Evolutionary conservation across 108 stramenopile species (phyloP), one percentile per base, ranked within the genome.

Genomic region (Stephanodiscus triporus): DNA sequence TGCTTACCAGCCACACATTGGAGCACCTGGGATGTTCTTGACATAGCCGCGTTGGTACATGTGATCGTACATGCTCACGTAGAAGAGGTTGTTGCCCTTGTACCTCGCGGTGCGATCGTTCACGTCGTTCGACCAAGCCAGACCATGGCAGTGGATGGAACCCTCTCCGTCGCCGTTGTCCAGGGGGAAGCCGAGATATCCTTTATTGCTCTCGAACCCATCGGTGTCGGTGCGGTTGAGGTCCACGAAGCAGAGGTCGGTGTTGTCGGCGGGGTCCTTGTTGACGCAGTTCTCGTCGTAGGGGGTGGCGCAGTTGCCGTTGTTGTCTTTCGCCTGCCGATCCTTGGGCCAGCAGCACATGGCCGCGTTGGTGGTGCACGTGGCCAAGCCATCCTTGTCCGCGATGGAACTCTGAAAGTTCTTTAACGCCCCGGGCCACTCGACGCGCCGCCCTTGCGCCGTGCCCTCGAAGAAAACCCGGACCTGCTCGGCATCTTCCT

Each of bases 331-430:
- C 11, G 81, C 76, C 50, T 85, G 85, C 55, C 86, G 81, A 59
- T 85, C 86, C 38, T 76, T 82, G 59, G 64, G 61, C 81, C 81
- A 87, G 77, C 86, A 86, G 54, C 85, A 86, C 69, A 81, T 72
- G 63, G 69, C 72, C 36, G 84, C 80, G 27, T 84, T 77, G 32
- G 66, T 55, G 70, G 26, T 36, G 26, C 75, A 69, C 13, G 72
- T 73, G 32, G 72, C 53, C 42, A 42, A 1, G 1, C 47, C 40
- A 6, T 40, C 5, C 30, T 13, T 20, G 30, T 70, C 58, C 16
- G 34, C 24, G 11, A 59, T 16, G 16, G 37, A 59, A 30, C 37
- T 80, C 72, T 26, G 57, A 27, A 68, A 75, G 60, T 80, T 80
- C 38, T 30, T 19, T 42, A 78, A 37, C 2, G 63, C 17, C 26